phyloP scores from a whole-genome alignment of 2,329 filamentous ascomycete species.

The Verticillium nonalfalfae region DNA sequence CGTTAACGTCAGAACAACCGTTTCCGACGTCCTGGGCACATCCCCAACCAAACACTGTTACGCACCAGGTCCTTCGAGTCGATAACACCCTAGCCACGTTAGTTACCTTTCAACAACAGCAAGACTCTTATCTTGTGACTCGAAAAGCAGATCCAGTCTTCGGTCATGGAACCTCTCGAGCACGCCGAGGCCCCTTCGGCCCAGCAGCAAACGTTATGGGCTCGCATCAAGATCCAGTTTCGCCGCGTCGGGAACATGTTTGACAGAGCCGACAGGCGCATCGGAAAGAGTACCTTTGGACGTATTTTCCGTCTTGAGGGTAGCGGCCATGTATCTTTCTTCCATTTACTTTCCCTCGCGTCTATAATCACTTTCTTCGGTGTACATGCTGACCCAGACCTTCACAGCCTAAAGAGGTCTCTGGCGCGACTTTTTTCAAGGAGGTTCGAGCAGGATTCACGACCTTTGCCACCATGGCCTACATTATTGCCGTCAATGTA shows the following conservation, averaged over 20 bases:
- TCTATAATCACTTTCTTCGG: no score
- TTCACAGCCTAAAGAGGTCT: slow-evolving; percentile 57
- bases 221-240: slow-evolving; percentile 17
- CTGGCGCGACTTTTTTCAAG: slow-evolving; percentile 64
- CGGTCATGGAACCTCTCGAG: slow-evolving; percentile 8
- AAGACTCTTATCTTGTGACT: no score
- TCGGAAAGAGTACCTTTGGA: slow-evolving; percentile 43
- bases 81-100: not conserved
- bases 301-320: slow-evolving; percentile 60
- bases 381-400: not conserved
- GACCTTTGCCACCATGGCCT: slow-evolving; percentile 77
- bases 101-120: not conserved
- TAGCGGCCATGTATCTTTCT: slow-evolving; percentile 55
- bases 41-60: not conserved
- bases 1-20: not conserved
- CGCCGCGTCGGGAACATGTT: slow-evolving; percentile 27
- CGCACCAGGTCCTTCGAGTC: not conserved
- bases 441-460: slow-evolving; percentile 76
- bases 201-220: slow-evolving; percentile 1
- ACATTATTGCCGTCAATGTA: slow-evolving; percentile 72
- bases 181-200: slow-evolving; percentile 2
- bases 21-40: not conserved
- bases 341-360: not conserved
- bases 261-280: slow-evolving; percentile 25
- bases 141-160: not conserved